phyloP scores from a whole-genome alignment of 805 yeast species.

The Candida sithepensis region DNA sequence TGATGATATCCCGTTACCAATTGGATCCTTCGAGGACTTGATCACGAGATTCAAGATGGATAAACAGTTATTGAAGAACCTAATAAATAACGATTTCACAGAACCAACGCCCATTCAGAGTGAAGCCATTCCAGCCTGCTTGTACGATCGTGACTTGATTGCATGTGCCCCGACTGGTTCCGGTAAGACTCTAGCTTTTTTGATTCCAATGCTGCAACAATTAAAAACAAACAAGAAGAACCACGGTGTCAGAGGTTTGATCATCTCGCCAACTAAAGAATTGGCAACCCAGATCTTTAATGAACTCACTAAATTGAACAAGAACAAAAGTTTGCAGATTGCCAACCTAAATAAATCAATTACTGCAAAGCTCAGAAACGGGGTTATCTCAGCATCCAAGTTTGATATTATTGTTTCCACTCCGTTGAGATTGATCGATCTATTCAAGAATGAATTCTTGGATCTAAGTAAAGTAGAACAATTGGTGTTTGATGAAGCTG shows the following conservation, averaged over 20 bases:
- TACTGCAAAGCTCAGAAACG: conserved; percentile 63
- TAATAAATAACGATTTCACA: conserved; percentile 65
- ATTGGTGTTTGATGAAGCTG: conserved; percentile 92
- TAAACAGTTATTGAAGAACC: conserved; percentile 52
- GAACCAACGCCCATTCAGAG: conserved; percentile 93
- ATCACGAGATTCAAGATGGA: conserved; percentile 64
- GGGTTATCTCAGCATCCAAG: conserved; percentile 53
- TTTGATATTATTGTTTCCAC: conserved; percentile 83
- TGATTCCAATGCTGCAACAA: conserved; percentile 73
- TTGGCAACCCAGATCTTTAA: conserved; percentile 81
- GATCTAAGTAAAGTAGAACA: conserved; percentile 66
- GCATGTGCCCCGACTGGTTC: conserved; percentile 99
- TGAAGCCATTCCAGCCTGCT: conserved; percentile 77
- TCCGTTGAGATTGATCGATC: conserved; percentile 82
- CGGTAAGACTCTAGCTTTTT: conserved; percentile 91
- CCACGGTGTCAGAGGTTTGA: conserved; percentile 65
- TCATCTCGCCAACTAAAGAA: conserved; percentile 93
- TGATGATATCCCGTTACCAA: conserved; percentile 83
- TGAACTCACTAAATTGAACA: conserved; percentile 57
- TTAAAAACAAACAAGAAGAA: conserved; percentile 27
- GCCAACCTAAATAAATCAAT: conserved; percentile 70
- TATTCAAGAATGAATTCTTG: conserved; percentile 57
- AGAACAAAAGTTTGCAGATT: conserved; percentile 53
- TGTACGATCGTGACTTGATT: conserved; percentile 69
- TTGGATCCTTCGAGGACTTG: conserved; percentile 84